Base-by-base conservation (phyloP, 805 yeast species). In the Ogataea siamensis region DNA sequence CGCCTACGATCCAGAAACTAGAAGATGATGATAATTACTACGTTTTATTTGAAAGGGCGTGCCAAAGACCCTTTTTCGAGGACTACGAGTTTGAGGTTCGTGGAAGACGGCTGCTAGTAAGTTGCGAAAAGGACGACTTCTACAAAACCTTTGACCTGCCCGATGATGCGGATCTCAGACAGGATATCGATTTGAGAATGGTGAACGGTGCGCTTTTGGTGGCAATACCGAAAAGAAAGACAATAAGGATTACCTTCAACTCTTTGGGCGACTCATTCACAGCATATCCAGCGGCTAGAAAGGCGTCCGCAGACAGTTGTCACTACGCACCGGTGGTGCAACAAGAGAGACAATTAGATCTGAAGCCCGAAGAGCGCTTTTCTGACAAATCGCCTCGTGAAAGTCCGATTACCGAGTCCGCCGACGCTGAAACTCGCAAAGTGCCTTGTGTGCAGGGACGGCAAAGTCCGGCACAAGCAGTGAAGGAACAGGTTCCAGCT, bases 1-100 rank as follows among this genome's bases (percentile, higher is more conserved):
- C 22, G 22, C 49, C 35, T 12, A 32, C 9, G 7, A 44, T 42
- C 20, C 31, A 28, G 26, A 37, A 30, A 6, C 28, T 36, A 5
- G 54, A 55, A 32, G 60, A 58, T 24, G 28, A 21, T 2, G 32
- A 39, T 4, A 43, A 51, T 18, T 59, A 58, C 30, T 55, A 55
- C 24, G 16, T 59, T 16, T 21, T 54, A 2, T 26, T 59, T 5
- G 51, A 45, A 15, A 54, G 55, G 16, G n/a, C 28, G 5, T 43
- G 35, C 25, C 29, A 40, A 23, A 13, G 32, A n/a, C 41, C 41
- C 5, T 17, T 11, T 2, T 58, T 58, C 30, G 28, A 40, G 14
- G 51, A 47, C 18, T 60, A 58, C 32, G 42, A 54, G 30, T 28
- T 60, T 12, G 47, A 42, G 17, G 41, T 56, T n/a, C 22, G 42